These are phyloP conservation scores for Auriscalpium microsporum DNA, from an alignment of 768 basidiomycete species.

Conservation along the genomic window DNA sequence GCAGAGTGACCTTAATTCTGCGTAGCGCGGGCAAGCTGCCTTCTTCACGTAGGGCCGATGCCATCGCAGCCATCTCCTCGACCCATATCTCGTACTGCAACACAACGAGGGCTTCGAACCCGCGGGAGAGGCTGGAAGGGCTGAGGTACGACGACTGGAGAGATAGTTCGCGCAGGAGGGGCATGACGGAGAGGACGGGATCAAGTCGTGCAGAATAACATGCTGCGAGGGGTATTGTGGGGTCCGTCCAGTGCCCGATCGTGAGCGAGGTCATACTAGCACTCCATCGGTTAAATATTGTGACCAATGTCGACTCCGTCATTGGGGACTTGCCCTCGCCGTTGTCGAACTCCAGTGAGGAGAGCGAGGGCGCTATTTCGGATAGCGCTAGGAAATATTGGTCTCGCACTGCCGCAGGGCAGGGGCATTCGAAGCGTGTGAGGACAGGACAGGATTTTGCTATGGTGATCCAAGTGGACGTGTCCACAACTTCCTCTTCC, in stretches of 20 bases:
- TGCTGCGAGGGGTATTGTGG: neutral
- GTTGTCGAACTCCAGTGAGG: neutral
- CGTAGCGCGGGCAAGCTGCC: no score
- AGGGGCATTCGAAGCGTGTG: no score
- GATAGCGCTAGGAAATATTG: neutral
- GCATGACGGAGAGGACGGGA: neutral
- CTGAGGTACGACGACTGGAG: no score
- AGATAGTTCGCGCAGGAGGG: neutral
- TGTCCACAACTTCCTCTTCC: no score
- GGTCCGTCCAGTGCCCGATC: neutral
- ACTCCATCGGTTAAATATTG: neutral
- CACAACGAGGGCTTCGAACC: no score
- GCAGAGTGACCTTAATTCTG: no score
- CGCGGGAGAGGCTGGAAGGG: no score
- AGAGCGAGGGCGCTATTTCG: neutral
- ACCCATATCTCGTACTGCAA: no score
- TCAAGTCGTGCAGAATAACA: neutral
- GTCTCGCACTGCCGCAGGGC: neutral
- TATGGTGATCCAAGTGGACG: no score
- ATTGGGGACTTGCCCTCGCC: neutral
- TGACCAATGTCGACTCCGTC: neutral
- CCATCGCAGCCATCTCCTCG: no score
- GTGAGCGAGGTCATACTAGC: neutral
- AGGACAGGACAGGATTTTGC: no score
- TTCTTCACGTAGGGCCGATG: no score